phyloP scores from a whole-genome alignment of 257 asterid species.

The Lithospermum erythrorhizon region DNA sequence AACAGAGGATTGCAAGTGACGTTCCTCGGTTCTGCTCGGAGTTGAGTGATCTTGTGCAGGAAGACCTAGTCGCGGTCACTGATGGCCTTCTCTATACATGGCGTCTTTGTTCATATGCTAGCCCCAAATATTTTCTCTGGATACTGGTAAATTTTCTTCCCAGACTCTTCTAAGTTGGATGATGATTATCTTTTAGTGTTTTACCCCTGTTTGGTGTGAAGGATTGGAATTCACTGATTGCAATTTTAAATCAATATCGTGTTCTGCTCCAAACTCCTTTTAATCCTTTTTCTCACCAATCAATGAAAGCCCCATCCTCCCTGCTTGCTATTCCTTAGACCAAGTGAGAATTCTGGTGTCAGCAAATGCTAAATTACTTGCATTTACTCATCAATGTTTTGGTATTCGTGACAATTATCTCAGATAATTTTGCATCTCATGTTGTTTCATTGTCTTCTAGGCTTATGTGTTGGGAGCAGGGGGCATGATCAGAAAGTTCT shows the following conservation, averaged over 20 bases:
- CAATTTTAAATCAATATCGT: not conserved
- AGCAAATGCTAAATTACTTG: not conserved
- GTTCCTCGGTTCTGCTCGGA: conserved; percentile 93
- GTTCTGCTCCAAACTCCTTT: not conserved
- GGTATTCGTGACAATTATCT: conserved; percentile 8
- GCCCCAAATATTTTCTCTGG: conserved; percentile 96
- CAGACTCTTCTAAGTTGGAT: conserved; percentile 8
- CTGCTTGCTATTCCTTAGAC: not conserved
- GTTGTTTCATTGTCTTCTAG: conserved; percentile 33
- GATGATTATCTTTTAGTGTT: not conserved
- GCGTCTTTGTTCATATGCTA: conserved; percentile 98
- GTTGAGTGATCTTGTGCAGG: conserved; percentile 97
- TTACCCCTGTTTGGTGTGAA: not conserved
- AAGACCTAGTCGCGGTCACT: conserved; percentile 81
- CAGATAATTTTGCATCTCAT: conserved; percentile 14
- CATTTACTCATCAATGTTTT: not conserved
- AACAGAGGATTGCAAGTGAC: conserved; percentile 97
- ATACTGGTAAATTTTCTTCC: conserved; percentile 49
- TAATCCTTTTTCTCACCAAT: not conserved
- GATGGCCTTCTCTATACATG: conserved; percentile 91
- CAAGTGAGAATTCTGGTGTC: not conserved
- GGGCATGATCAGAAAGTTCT: conserved; percentile 62
- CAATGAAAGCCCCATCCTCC: not conserved
- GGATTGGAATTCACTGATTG: too few relatives aligned
- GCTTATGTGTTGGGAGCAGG: conserved; percentile 98